Percentiles rank a stretch among this genome's conserved stretches.
phyloP scores from a whole-genome alignment of 1,284 basidiomycete genomes.

The Papiliotrema nemorosa region DNA sequence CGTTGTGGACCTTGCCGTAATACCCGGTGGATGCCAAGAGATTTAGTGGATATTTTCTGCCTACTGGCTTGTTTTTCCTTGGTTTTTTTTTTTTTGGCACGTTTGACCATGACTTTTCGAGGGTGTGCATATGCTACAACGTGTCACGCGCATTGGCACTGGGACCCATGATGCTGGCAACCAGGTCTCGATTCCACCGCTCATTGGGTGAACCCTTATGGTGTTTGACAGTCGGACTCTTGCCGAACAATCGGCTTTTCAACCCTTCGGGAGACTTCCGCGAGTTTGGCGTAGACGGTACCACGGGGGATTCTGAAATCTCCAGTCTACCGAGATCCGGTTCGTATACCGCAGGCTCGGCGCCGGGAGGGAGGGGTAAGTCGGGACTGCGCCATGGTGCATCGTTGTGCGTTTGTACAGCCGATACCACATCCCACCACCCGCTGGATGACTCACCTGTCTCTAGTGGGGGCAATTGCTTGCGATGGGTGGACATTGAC shows the following conservation, averaged over 20 bases:
- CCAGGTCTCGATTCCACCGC: constrained; percentile 44
- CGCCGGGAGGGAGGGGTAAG: constrained; percentile 26
- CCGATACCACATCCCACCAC: constrained; percentile 42
- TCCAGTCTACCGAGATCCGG: constrained; percentile 2
- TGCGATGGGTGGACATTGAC: not conserved
- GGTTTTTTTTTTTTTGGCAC: too few relatives aligned
- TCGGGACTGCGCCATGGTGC: constrained; percentile 6
- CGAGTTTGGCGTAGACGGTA: constrained; percentile 18
- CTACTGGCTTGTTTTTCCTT: too few relatives aligned
- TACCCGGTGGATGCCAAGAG: too few relatives aligned
- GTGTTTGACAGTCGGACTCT: constrained; percentile 6
- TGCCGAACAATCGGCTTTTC: constrained; percentile 7
- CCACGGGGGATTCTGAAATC: constrained; percentile 2
- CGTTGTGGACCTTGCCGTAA: too few relatives aligned
- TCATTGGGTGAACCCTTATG: constrained; percentile 25
- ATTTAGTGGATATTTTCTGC: too few relatives aligned
- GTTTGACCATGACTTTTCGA: too few relatives aligned
- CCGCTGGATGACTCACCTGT: constrained; percentile 7
- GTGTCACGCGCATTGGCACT: too few relatives aligned
- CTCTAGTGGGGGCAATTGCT: not conserved
- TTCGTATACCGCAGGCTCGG: constrained; percentile 21
- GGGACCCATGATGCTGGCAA: constrained; percentile 44
- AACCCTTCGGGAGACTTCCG: constrained; percentile 17
- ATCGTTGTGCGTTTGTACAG: constrained; percentile 22
- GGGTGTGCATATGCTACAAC: too few relatives aligned